These are phyloP conservation scores for Funneliformis mosseae DNA, from an alignment of 192 early-diverging fungal genomes.

Conservation along the genomic window DNA sequence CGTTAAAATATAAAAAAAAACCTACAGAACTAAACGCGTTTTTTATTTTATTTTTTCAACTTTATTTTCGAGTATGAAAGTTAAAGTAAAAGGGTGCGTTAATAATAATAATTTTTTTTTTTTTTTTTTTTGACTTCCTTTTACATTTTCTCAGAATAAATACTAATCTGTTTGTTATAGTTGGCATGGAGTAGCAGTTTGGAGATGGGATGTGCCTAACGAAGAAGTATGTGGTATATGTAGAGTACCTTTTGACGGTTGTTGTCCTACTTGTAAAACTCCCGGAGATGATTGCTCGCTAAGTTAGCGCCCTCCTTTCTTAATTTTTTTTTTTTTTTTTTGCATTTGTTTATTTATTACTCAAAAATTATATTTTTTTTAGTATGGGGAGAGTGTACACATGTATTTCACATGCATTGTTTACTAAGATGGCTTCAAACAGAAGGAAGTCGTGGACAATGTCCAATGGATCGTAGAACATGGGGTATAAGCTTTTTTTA, in stretches of 20 bases:
- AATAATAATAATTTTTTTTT: neutral
- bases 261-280: constrained; percentile 82
- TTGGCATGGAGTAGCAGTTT: constrained; percentile 85
- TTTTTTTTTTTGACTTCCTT: neutral
- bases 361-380: constrained; percentile 14
- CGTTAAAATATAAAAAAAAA: no score
- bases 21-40: no score
- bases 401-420: constrained; percentile 96
- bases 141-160: neutral
- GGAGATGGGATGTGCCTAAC: constrained; percentile 86
- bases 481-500: constrained; percentile 22
- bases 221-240: constrained; percentile 95
- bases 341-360: neutral
- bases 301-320: constrained; percentile 37
- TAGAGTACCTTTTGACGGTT: constrained; percentile 79
- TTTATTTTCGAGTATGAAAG: neutral
- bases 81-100: neutral
- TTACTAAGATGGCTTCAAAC: constrained; percentile 78
- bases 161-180: constrained; percentile 17
- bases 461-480: constrained; percentile 83
- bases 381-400: constrained; percentile 91
- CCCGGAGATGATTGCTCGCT: constrained; percentile 88
- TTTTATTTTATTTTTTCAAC: no score
- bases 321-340: neutral
- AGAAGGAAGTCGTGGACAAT: constrained; percentile 71